Evolutionary conservation across 768 basidiomycete species (phyloP).

Genomic region (Boletellus emodensis): DNA sequence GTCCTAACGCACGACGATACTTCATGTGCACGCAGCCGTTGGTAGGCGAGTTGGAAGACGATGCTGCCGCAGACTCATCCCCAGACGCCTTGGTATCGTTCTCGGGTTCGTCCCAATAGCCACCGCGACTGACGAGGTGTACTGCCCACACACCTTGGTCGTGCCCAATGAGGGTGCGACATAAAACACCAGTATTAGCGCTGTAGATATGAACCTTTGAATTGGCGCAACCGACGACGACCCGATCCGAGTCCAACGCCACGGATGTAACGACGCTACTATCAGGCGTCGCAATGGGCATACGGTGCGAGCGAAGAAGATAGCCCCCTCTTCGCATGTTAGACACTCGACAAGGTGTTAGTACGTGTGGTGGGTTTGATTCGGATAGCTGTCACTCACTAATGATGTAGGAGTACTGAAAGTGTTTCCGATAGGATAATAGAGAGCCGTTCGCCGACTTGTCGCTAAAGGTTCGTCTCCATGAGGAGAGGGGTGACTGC

Average conservation of each 20-base stretch:
- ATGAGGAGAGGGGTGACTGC: conserved; percentile 21
- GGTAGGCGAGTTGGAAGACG: conserved; percentile 6
- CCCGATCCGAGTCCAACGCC: conserved; percentile 76
- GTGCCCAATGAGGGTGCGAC: conserved; percentile 79
- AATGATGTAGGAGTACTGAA: conserved; percentile 68
- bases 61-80: conserved; percentile 4
- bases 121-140: conserved; percentile 69
- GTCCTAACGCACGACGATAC: conserved; percentile 50
- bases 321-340: conserved; percentile 79
- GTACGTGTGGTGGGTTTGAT: neutral
- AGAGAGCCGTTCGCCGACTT: neutral
- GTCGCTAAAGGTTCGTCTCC: conserved; percentile 17
- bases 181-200: conserved; percentile 69
- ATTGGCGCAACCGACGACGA: conserved; percentile 88
- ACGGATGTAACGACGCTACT: conserved; percentile 81
- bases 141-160: conserved; percentile 92
- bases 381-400: conserved; percentile 40
- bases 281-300: conserved; percentile 39
- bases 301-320: conserved; percentile 62
- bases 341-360: conserved; percentile 45
- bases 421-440: conserved; percentile 61
- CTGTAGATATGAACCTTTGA: conserved; percentile 83
- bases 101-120: conserved; percentile 33
- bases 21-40: conserved; percentile 26
- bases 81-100: conserved; percentile 1